phyloP scores from a whole-genome alignment of 208 protist species.

The Ichthyophonus hoferi region DNA sequence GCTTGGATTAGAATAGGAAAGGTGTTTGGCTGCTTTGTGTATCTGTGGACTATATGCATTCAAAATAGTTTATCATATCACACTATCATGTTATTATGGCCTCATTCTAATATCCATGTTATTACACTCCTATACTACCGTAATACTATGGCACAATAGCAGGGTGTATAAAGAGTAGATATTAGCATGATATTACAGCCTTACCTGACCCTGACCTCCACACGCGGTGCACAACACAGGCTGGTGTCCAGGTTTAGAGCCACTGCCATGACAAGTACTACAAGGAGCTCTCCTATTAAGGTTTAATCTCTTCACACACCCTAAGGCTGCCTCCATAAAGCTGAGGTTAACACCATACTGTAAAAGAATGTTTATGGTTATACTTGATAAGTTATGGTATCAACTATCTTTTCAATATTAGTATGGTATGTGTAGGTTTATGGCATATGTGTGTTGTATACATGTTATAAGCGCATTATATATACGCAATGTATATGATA shows the following conservation, averaged over 20 bases:
- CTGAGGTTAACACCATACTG: background rate
- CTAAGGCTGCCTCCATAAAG: conserved; percentile 9
- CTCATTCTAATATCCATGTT: too few relatives aligned
- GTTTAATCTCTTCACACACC: background rate
- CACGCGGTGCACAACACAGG: background rate
- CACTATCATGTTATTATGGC: background rate
- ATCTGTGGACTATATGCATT: too few relatives aligned
- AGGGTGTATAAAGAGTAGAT: background rate
- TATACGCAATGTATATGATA: too few relatives aligned
- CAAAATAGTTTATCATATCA: too few relatives aligned
- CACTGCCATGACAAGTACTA: background rate
- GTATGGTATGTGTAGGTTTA: background rate
- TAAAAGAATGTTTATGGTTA: background rate
- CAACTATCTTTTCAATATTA: background rate
- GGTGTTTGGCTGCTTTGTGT: too few relatives aligned
- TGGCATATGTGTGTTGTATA: background rate
- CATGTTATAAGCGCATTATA: background rate
- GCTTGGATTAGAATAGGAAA: too few relatives aligned
- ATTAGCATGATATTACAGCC: background rate
- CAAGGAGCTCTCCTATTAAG: background rate
- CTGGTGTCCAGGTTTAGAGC: background rate
- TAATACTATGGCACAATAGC: background rate
- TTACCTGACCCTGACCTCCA: background rate
- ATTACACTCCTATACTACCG: background rate
- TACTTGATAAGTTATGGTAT: too few relatives aligned